These are phyloP conservation scores for Rhexocercosporidium sp. DNA, from an alignment of 2,329 filamentous ascomycete genomes.

Conservation along the genomic window DNA sequence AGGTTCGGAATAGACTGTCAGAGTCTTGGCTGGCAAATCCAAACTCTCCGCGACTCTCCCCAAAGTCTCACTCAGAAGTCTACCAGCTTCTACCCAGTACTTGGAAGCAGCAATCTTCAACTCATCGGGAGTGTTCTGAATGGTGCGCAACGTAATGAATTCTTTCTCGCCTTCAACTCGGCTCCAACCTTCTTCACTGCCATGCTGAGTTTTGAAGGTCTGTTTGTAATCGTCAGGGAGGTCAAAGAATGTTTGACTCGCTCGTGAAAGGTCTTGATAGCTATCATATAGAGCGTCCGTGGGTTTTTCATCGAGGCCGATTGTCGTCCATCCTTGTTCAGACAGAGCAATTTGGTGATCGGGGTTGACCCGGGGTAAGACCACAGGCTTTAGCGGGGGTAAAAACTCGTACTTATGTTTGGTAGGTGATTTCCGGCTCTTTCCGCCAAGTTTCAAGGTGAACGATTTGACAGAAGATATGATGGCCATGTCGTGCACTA, in stretches of 20 bases:
- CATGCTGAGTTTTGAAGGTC: slow-evolving; percentile 27
- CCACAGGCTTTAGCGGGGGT: slow-evolving; percentile 24
- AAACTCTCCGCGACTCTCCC: slow-evolving; percentile 33
- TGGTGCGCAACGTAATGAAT: slow-evolving; percentile 35
- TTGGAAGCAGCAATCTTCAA: slow-evolving; percentile 27
- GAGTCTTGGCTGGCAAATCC: slow-evolving; percentile 28
- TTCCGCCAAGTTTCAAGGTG: neutral
- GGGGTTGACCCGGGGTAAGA: slow-evolving; percentile 27
- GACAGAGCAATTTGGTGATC: slow-evolving; percentile 27
- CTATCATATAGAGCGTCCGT: slow-evolving; percentile 26
- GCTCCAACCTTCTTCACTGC: slow-evolving; percentile 37
- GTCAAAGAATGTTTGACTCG: slow-evolving; percentile 35
- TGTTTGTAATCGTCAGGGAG: slow-evolving; percentile 32
- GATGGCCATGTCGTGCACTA: neutral
- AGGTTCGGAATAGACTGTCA: slow-evolving; percentile 34
- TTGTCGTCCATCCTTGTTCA: slow-evolving; percentile 37
- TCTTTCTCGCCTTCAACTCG: slow-evolving; percentile 38
- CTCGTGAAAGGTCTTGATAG: slow-evolving; percentile 30
- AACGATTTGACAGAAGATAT: neutral
- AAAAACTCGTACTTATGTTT: neutral
- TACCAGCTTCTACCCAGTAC: slow-evolving; percentile 32
- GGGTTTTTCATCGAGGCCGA: slow-evolving; percentile 21
- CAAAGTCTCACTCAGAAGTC: slow-evolving; percentile 29
- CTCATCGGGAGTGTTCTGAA: slow-evolving; percentile 27
- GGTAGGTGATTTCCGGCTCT: neutral